phyloP scores from a whole-genome alignment of 495 filamentous ascomycete genomes.

The Letharia columbiana region DNA sequence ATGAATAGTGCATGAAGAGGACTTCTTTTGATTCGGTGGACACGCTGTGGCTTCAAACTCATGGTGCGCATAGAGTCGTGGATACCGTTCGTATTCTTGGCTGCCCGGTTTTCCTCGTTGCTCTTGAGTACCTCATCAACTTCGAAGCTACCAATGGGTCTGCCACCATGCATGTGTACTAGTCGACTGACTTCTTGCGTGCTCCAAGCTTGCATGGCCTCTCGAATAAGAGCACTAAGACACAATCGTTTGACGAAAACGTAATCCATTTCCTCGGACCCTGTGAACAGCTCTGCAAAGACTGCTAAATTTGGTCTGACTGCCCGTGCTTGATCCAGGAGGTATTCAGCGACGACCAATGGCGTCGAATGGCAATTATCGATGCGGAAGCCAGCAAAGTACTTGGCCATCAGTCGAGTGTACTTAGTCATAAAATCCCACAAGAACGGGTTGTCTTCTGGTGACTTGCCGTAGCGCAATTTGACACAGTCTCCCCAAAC shows the following conservation, averaged over 20 bases:
- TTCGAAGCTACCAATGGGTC: slow-evolving; percentile 94
- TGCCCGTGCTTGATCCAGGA: slow-evolving; percentile 82
- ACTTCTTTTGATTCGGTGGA: slow-evolving; percentile 65
- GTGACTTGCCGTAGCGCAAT: slow-evolving; percentile 75
- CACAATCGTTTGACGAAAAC: slow-evolving; percentile 88
- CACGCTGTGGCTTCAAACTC: slow-evolving; percentile 42
- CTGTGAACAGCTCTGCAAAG: slow-evolving; percentile 93
- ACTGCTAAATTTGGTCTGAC: slow-evolving; percentile 85
- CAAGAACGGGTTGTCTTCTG: slow-evolving; percentile 81
- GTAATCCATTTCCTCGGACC: slow-evolving; percentile 92
- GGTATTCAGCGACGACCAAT: slow-evolving; percentile 82
- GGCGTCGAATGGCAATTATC: slow-evolving; percentile 99
- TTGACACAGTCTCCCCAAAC: slow-evolving; percentile 99
- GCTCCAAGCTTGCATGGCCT: slow-evolving; percentile 98
- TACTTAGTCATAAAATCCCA: slow-evolving; percentile 96
- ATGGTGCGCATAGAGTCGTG: slow-evolving; percentile 23
- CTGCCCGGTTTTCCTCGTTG: slow-evolving; percentile 62
- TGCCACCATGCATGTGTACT: slow-evolving; percentile 88
- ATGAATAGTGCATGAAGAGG: slow-evolving; percentile 93
- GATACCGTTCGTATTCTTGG: slow-evolving; percentile 34
- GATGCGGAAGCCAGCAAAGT: slow-evolving; percentile 91
- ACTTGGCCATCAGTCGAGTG: slow-evolving; percentile 85
- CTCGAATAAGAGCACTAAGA: slow-evolving; percentile 81
- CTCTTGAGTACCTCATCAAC: slow-evolving; percentile 73
- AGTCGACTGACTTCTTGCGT: slow-evolving; percentile 83